Base-by-base conservation (phyloP, 176 grass and related monocot species). In the Alloteropsis semialata region DNA sequence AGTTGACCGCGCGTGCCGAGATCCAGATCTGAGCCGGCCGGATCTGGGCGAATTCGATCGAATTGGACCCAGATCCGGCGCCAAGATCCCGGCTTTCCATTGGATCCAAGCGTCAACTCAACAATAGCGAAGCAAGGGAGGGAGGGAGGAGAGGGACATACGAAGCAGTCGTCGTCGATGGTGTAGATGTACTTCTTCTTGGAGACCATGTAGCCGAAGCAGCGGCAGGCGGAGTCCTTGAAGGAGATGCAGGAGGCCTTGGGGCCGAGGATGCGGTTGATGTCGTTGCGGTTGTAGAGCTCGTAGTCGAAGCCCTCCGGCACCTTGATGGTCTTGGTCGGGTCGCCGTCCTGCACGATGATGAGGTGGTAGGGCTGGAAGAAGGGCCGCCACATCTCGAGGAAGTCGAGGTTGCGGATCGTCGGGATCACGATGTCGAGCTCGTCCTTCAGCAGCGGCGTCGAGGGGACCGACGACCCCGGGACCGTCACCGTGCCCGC, bases 251-350 rank as follows among this genome's bases (percentile, higher is more conserved):
- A 94, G 36, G 90, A 84, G 0, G 95, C 90, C 90, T 92, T 97
- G 62, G 92, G 92, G 30, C 95, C 95, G 74, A 97, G 92, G 81
- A 97, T 97, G 69, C 95, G 90, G 81, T 94, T 94, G 95, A 94
- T 97, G 92, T 97, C 95, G 81, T 97, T 97, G 69, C 95, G 88
- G 90, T 97, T 94, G 90, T 97, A 94, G 75, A 97, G 90, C 86
- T 97, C 95, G 89, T 92, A 97, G 84, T 97, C 95, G 86, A 97
- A 94, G 28, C 94, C 94, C 43, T 88, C 89, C 0, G 94, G 92
- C 22, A 97, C 94, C 15, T 82, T 82, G 88, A 97, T 92, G 45
- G 62, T 88, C 87, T 85, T 92, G 44, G 64, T 54, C 4, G 94
- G 91, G 18, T 97, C 94, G 3, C 94, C 94, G 74, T 97, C 94